Evolutionary conservation across 352 stramenopile genomes (phyloP).

Genomic region (Globisporangium cederbergense): DNA sequence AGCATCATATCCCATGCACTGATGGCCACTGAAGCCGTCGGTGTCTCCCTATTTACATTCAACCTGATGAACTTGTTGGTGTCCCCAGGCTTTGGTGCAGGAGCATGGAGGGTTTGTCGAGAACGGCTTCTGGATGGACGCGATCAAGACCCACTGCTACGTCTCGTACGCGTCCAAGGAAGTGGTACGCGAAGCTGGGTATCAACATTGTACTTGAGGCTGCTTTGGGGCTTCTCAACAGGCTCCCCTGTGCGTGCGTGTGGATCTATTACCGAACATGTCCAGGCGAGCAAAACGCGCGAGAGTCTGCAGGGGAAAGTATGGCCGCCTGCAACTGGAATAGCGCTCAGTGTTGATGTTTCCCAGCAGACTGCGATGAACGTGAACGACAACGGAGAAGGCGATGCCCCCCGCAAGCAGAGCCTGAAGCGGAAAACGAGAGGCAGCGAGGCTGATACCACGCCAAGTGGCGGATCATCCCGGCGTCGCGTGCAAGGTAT

Average conservation of each 20-base stretch:
- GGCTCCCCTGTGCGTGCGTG: too few relatives aligned
- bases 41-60: too few relatives aligned
- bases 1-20: too few relatives aligned
- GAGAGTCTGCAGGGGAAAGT: constrained; percentile 44
- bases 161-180: constrained; percentile 62
- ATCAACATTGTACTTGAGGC: too few relatives aligned
- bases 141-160: constrained; percentile 87
- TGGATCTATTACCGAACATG: not conserved
- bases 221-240: not conserved
- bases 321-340: constrained; percentile 66
- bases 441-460: constrained; percentile 17
- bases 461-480: not conserved
- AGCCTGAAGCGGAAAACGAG: constrained; percentile 23
- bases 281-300: constrained; percentile 46
- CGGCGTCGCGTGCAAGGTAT: not conserved
- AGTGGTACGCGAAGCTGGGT: constrained; percentile 25
- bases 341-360: constrained; percentile 34
- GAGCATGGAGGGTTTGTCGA: constrained; percentile 54
- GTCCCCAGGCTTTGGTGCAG: constrained; percentile 47
- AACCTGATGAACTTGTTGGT: too few relatives aligned
- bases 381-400: constrained; percentile 30
- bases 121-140: constrained; percentile 84
- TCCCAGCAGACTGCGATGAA: constrained; percentile 44
- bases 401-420: constrained; percentile 14
- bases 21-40: too few relatives aligned